Evolutionary conservation across 768 basidiomycete species (phyloP).

Genomic region (Tricholoma sp.): DNA sequence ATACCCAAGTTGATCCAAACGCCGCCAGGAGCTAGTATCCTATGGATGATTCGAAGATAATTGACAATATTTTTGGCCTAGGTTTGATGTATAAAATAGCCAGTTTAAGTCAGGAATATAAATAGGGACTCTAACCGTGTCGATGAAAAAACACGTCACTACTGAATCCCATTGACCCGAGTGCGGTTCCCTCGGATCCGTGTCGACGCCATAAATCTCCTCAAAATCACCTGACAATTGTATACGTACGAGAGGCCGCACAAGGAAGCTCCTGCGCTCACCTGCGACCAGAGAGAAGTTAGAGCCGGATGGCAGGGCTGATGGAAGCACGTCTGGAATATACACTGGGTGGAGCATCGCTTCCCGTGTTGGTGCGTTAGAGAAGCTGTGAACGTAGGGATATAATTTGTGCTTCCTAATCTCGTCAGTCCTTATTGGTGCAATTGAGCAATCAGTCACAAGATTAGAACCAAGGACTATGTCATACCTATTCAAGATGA

Average conservation of each 20-base stretch:
- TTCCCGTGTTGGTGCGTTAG: constrained; percentile 58
- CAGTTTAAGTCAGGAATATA: background rate
- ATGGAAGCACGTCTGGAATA: constrained; percentile 83
- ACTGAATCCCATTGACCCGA: constrained; percentile 83
- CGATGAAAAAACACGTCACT: constrained; percentile 95
- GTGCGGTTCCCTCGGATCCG: constrained; percentile 56
- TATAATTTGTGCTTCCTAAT: constrained; percentile 72
- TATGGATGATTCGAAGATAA: constrained; percentile 83
- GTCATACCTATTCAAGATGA: constrained; percentile 77
- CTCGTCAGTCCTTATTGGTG: constrained; percentile 48
- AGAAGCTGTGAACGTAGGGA: constrained; percentile 91
- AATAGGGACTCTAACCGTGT: constrained; percentile 56
- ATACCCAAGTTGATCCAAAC: constrained; percentile 88
- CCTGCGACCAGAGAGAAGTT: constrained; percentile 88
- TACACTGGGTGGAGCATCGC: constrained; percentile 62
- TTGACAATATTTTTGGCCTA: constrained; percentile 90
- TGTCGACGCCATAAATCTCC: constrained; percentile 74
- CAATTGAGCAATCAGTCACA: background rate
- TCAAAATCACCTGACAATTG: constrained; percentile 78
- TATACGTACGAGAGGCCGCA: too few species aligned
- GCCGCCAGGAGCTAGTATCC: constrained; percentile 77
- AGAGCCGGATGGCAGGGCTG: constrained; percentile 55
- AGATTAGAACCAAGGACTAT: background rate
- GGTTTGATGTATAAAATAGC: background rate
- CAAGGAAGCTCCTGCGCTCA: constrained; percentile 20